Base-by-base conservation (phyloP, 140 eudicot species). In the Senecio squalidus region DNA sequence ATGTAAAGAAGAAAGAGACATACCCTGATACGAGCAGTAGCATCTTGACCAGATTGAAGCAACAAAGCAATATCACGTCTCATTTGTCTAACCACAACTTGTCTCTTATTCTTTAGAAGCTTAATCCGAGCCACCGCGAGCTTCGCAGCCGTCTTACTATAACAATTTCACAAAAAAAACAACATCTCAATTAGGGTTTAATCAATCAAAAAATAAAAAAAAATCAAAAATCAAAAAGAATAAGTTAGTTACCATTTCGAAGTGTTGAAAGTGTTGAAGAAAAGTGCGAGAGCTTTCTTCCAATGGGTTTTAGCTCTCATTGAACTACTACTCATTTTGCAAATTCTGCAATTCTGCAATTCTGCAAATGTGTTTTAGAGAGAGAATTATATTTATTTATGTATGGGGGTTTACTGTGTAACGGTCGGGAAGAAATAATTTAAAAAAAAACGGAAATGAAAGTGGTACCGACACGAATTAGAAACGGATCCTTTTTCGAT, bases 11-110 rank as follows among this genome's bases (percentile, higher is more conserved):
- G n/a, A n/a, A 47, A 8, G 13, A 28, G 47, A 14, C 46, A 34
- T 54, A 90, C 97, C 76, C 96, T 65, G 53, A 91, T 81, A 10
- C 98, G 88, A 74, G 98, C 98, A 54, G 96, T 91, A 55, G 96
- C 80, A 40, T 86, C 95, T 72, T 86, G 94, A 48, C 94, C 81
- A 6, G 90, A 79, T 43, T 87, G 82, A 28, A 92, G 96, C 27
- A 92, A 85, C 89, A 84, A 6, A 55, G 96, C 95, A 66, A 92
- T 89, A 63, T 87, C 98, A 9, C 96, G 80, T 58, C 98, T 75
- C 95, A 92, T 92, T 78, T 86, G 96, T 70, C 79, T 88, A 4
- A 92, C 84, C 26, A 84, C 95, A 60, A 79, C 94, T 65, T 77
- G 84, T 22, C 98, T 74, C 87, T 84, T 92, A 77, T 92, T 92